These are phyloP conservation scores for Fusarium heterosporum DNA, from an alignment of 2,329 filamentous ascomycete genomes.

Conservation along the genomic window DNA sequence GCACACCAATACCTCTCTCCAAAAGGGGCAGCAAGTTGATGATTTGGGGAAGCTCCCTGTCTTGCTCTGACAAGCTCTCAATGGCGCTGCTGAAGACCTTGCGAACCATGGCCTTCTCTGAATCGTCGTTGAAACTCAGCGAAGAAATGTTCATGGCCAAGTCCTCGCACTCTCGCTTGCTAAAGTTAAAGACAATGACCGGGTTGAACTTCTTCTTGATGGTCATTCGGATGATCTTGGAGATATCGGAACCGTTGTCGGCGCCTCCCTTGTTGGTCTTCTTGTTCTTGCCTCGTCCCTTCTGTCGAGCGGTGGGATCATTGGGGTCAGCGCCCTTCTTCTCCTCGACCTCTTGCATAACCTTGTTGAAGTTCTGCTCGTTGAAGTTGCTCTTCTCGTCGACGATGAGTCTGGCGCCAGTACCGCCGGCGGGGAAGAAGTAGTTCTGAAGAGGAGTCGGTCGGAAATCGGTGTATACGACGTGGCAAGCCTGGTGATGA, in stretches of 20 bases:
- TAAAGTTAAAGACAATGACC: constrained; percentile 99
- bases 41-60: constrained; percentile 90
- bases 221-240: constrained; percentile 99
- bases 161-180: constrained; percentile 94
- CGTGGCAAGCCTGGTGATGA: constrained; percentile 96
- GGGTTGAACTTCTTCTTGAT: constrained; percentile 98
- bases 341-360: constrained; percentile 89
- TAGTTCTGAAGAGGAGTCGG: constrained; percentile 98
- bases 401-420: constrained; percentile 92
- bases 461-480: constrained; percentile 98
- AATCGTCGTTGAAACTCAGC: constrained; percentile 94
- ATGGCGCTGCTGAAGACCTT: constrained; percentile 96
- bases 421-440: constrained; percentile 92
- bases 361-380: constrained; percentile 96
- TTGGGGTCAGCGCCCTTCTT: constrained; percentile 87
- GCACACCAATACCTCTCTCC: constrained; percentile 92
- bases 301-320: constrained; percentile 81
- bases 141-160: constrained; percentile 88
- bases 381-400: constrained; percentile 97
- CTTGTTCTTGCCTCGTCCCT: constrained; percentile 92
- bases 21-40: constrained; percentile 88
- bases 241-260: constrained; percentile 82
- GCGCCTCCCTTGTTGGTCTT: constrained; percentile 89
- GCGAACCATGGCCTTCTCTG: constrained; percentile 92
- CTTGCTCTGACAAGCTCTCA: constrained; percentile 90